Evolutionary conservation across 2,329 filamentous ascomycete genomes (phyloP).

Genomic region (Diaporthe destruens): DNA sequence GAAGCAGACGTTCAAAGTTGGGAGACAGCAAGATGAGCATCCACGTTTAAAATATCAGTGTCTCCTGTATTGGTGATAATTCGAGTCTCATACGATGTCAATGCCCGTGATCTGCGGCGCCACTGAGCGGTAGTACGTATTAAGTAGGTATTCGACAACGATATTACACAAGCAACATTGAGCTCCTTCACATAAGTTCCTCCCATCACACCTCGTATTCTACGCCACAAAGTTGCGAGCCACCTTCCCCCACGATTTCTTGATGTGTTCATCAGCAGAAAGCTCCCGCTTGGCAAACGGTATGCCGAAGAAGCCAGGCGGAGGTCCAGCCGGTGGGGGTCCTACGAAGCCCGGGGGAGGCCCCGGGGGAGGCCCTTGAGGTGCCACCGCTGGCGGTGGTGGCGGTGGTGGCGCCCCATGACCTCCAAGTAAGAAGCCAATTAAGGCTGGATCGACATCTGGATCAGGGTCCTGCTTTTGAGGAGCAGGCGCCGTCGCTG

Average conservation of each 20-base stretch:
- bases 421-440: constrained; percentile 3
- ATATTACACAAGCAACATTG: not conserved
- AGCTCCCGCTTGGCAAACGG: constrained; percentile 10
- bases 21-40: not conserved
- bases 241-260: not conserved
- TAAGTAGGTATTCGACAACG: not conserved
- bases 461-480: not conserved
- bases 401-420: too few relatives aligned
- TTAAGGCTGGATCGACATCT: constrained; percentile 9
- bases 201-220: too few relatives aligned
- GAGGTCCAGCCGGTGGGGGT: not conserved
- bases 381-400: too few relatives aligned
- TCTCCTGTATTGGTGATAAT: too few relatives aligned
- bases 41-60: constrained; percentile 7
- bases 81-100: not conserved
- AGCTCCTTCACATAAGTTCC: not conserved
- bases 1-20: constrained; percentile 1
- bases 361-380: not conserved
- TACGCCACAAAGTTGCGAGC: constrained; percentile 12
- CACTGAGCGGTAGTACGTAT: not conserved
- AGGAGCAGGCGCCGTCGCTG: not conserved
- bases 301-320: constrained; percentile 9
- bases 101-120: not conserved
- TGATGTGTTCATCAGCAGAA: not conserved
- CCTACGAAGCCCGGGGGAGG: not conserved